Base-by-base conservation (phyloP, 257 asterid species). In the Salvia miltiorrhiza region DNA sequence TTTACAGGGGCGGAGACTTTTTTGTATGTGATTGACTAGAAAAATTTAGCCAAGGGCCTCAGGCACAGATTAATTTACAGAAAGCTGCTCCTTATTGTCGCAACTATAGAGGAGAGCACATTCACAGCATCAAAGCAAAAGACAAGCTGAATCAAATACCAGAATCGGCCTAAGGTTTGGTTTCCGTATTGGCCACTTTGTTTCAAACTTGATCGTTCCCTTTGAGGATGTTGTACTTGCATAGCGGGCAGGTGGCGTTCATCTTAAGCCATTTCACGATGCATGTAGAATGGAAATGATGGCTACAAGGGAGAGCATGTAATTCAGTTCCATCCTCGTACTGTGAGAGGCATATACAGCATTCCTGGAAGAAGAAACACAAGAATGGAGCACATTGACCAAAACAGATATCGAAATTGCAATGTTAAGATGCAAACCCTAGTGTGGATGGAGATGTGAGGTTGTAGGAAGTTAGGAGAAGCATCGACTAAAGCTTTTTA, bases 171-270 rank as follows among this genome's bases (percentile, higher is more conserved):
- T 0, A 62, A 3, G 10, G 50, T 26, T 44, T 32, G 28, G 52
- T 71, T n/a, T n/a, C n/a, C n/a, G 63, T 35, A 16, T 71, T 58
- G 32, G 30, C 14, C 45, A 24, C 59, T 56, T 57, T 16, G n/a
- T 16, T 71, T 76, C 71, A 93, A 50, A 85, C 96, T 71, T 88
- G 92, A 12, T 90, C 96, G 44, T 73, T 93, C 50, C 92, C 98
- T 84, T 93, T 90, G 79, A 93, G 90, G 78, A 93, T 88, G 87
- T 90, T 88, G 87, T 77, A 93, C 86, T 93, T 93, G 92, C 98
- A 93, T 10, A 93, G 80, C n/a, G 98, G 98, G 75, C 98, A 93
- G 9, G 98, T 93, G 0, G 97, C 98, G 30, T 93, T 93, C 97
- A 90, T 93, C 84, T 88, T 93, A 4, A 93, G 97, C 97, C 98